Conservation (phyloP, 345 rosid genomes). For the Alliaria petiolata region DNA sequence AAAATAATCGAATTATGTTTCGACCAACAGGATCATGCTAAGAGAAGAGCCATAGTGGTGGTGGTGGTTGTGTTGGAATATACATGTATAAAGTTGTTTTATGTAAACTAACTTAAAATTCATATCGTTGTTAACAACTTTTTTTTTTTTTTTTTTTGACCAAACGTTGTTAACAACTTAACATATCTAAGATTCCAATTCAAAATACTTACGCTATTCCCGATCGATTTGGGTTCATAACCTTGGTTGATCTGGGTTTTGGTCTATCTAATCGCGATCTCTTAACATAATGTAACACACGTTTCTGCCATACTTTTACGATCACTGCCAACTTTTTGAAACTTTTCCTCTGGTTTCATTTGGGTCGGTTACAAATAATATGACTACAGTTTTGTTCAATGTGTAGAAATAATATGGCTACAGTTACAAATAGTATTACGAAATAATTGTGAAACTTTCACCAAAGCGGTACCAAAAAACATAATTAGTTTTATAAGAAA, state of each 20-base stretch:
- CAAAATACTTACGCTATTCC: too few relatives aligned
- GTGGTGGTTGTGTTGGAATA: background rate
- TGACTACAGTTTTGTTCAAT: background rate
- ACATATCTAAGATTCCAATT: too few relatives aligned
- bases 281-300: background rate
- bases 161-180: too few relatives aligned
- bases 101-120: too few relatives aligned
- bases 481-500: background rate
- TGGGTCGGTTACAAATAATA: background rate
- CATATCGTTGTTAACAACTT: too few relatives aligned
- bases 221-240: too few relatives aligned
- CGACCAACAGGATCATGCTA: background rate
- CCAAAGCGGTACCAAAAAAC: background rate
- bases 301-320: background rate
- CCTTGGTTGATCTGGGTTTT: too few relatives aligned
- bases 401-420: too few relatives aligned
- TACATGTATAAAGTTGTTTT: background rate
- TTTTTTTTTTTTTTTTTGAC: too few relatives aligned
- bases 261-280: too few relatives aligned
- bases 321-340: background rate
- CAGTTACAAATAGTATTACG: too few relatives aligned
- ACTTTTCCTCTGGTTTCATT: background rate
- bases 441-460: background rate
- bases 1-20: conserved; percentile 5
- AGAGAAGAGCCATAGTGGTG: background rate